Evolutionary conservation across 2,329 filamentous ascomycete species (phyloP).

Genomic region (Sporothrix brunneoviolacea): DNA sequence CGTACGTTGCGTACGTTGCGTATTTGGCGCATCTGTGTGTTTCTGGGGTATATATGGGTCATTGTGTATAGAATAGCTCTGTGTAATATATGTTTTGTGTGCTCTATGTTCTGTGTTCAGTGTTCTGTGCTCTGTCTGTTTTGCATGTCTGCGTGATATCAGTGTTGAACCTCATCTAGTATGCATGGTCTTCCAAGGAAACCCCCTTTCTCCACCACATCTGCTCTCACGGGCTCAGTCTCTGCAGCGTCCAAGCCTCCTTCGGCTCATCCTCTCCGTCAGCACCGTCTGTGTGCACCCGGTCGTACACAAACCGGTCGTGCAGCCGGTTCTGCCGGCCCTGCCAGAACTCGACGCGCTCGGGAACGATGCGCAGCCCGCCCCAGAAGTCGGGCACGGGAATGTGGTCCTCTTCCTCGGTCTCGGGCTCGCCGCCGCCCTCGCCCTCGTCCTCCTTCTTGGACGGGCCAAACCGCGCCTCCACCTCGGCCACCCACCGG

Average conservation of each 20-base stretch:
- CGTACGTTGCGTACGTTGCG: constrained; percentile 12
- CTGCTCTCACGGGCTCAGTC: constrained; percentile 58
- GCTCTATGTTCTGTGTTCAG: constrained; percentile 13
- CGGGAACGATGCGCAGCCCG: constrained; percentile 76
- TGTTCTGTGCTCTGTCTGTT: neutral
- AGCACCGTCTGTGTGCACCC: constrained; percentile 37
- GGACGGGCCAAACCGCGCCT: constrained; percentile 64
- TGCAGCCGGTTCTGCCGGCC: constrained; percentile 84
- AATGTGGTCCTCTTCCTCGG: constrained; percentile 61
- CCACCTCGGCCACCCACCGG: constrained; percentile 66
- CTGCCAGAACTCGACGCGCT: constrained; percentile 93
- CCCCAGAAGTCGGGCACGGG: constrained; percentile 95
- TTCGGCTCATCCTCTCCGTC: constrained; percentile 25
- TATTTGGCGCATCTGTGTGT: constrained; percentile 13
- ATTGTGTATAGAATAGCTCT: neutral
- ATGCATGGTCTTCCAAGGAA: neutral
- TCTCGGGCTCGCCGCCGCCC: constrained; percentile 68
- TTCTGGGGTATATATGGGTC: constrained; percentile 1
- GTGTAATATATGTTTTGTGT: constrained; percentile 12
- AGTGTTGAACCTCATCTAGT: neutral
- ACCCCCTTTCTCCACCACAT: too few species aligned
- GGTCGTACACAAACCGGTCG: constrained; percentile 84
- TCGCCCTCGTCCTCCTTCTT: constrained; percentile 78
- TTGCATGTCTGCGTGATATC: neutral
- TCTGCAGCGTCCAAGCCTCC: constrained; percentile 57